Conservation (phyloP, 495 filamentous ascomycete species). For the Immersiella caudata region DNA sequence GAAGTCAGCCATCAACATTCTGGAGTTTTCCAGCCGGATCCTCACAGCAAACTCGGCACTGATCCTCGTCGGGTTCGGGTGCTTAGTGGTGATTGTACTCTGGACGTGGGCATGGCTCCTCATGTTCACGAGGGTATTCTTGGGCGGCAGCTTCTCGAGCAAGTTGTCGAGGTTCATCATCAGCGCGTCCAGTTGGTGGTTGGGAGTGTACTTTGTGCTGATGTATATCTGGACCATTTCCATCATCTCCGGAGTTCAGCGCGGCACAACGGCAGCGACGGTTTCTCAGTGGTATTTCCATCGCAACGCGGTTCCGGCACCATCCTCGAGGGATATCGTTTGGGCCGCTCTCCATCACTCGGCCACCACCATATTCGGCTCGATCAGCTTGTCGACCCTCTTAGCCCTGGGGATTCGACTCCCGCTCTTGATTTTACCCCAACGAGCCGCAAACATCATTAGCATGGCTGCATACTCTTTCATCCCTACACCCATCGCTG, state of each 20-base stretch:
- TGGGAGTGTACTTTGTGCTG: constrained; percentile 84
- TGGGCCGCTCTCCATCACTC: constrained; percentile 80
- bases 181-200: constrained; percentile 85
- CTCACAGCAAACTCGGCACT: constrained; percentile 82
- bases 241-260: constrained; percentile 81
- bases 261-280: constrained; percentile 88
- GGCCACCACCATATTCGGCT: constrained; percentile 85
- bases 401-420: constrained; percentile 79
- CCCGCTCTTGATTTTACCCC: constrained; percentile 81
- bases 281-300: constrained; percentile 99
- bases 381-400: constrained; percentile 82
- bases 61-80: constrained; percentile 77
- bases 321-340: constrained; percentile 76
- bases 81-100: constrained; percentile 70
- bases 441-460: constrained; percentile 62
- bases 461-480: constrained; percentile 77
- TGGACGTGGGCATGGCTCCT: constrained; percentile 97
- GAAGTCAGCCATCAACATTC: constrained; percentile 75
- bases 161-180: constrained; percentile 69
- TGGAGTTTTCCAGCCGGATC: constrained; percentile 89
- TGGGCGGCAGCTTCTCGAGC: constrained; percentile 74
- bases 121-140: constrained; percentile 95
- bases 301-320: constrained; percentile 75
- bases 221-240: constrained; percentile 95
- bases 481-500: constrained; percentile 79